These are phyloP conservation scores for Barnettozyma sucrosica DNA, from an alignment of 805 yeast genomes.

Conservation along the genomic window DNA sequence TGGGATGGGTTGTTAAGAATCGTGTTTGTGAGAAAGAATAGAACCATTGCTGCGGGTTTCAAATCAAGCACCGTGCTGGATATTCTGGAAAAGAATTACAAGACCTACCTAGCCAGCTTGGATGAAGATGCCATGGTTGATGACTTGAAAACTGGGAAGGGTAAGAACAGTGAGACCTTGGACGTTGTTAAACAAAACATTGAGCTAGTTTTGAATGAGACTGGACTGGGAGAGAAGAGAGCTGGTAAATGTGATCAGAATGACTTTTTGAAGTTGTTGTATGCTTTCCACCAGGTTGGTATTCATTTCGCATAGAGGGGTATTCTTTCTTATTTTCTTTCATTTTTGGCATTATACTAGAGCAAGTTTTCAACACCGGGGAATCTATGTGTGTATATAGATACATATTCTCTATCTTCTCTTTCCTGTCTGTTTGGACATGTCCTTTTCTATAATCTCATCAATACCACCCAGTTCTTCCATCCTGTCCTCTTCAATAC, in stretches of 20 bases:
- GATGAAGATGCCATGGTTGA: constrained; percentile 36
- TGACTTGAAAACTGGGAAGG: constrained; percentile 28
- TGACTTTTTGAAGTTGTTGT: constrained; percentile 78
- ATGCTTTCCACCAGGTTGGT: constrained; percentile 95
- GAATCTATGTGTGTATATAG: too few species aligned
- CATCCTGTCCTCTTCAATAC: constrained; percentile 79
- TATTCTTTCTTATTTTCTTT: background rate
- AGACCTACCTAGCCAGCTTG: constrained; percentile 57
- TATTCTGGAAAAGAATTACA: constrained; percentile 83
- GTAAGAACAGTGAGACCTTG: constrained; percentile 35
- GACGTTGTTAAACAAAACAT: constrained; percentile 61
- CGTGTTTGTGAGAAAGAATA: constrained; percentile 88
- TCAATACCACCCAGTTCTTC: constrained; percentile 92
- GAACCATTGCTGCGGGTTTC: constrained; percentile 89
- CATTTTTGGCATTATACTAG: background rate
- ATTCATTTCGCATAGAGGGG: constrained; percentile 83
- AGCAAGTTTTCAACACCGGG: background rate
- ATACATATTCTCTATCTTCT: constrained; percentile 47
- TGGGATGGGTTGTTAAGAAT: constrained; percentile 96
- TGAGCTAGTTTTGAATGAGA: constrained; percentile 65
- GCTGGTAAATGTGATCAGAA: constrained; percentile 94
- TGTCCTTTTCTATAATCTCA: constrained; percentile 74
- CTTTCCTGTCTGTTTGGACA: constrained; percentile 41
- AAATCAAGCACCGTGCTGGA: constrained; percentile 74
- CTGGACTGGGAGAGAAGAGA: constrained; percentile 79